phyloP scores from a whole-genome alignment of 2,329 filamentous ascomycete genomes.

The Fusarium sp. region DNA sequence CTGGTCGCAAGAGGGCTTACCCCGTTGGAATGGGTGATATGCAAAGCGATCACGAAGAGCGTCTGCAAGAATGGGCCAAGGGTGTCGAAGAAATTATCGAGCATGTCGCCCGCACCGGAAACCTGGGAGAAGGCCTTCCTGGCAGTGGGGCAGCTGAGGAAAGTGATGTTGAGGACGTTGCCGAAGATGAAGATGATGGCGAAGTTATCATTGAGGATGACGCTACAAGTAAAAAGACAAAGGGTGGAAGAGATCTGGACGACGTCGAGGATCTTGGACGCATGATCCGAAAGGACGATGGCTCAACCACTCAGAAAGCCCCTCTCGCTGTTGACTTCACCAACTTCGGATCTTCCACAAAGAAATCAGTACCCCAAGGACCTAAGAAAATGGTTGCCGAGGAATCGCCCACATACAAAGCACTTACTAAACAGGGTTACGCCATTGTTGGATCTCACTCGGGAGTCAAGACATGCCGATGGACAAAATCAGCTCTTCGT shows the following conservation, averaged over 20 bases:
- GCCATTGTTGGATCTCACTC: conserved; percentile 95
- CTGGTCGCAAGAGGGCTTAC: conserved; percentile 85
- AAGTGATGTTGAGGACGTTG: conserved; percentile 80
- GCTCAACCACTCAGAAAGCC: conserved; percentile 49
- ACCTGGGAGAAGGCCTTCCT: conserved; percentile 72
- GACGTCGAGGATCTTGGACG: conserved; percentile 88
- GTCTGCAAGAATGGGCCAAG: conserved; percentile 80
- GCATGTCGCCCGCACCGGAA: conserved; percentile 70
- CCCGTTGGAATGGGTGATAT: conserved; percentile 90
- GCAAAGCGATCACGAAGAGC: conserved; percentile 75
- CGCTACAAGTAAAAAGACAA: conserved; percentile 55
- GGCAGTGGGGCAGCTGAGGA: conserved; percentile 88
- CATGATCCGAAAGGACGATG: conserved; percentile 65
- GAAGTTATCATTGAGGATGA: conserved; percentile 61
- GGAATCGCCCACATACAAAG: conserved; percentile 86
- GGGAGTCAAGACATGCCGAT: conserved; percentile 96
- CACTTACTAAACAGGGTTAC: conserved; percentile 96
- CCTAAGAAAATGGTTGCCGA: conserved; percentile 95
- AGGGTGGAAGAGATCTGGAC: conserved; percentile 63
- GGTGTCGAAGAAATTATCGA: conserved; percentile 79
- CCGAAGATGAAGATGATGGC: conserved; percentile 69
- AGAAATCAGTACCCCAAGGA: conserved; percentile 57
- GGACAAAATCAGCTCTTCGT: conserved; percentile 96
- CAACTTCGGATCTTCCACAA: conserved; percentile 69
- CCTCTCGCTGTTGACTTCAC: conserved; percentile 89